Evolutionary conservation across 352 stramenopile species (phyloP), one percentile per base, ranked within the genome.

Genomic region (Halophytophthora batemanensis): DNA sequence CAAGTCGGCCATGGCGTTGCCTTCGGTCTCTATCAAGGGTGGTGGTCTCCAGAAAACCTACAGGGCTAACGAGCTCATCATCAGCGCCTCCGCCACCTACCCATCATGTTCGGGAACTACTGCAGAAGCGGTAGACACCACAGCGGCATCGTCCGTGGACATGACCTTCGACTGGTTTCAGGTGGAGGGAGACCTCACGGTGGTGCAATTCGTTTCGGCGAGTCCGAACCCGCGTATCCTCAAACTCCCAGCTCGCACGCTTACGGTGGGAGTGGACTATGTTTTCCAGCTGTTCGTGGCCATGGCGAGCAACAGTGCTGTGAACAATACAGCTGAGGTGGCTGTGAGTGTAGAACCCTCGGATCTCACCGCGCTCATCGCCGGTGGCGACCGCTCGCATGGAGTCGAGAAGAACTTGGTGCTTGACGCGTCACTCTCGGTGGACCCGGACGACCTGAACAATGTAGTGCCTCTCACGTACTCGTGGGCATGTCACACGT

Each of bases 111-210:
- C 62, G 0, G 64, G 36, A 8, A 56, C 48, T 5, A 33, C 48
- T 1, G 56, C 44, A n/a, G 59, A 67, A 38, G 53, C 21, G 2
- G 50, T 34, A 4, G 45, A 49, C 14, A 47, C 56, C 12, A 46
- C 53, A n/a, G 28, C 50, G 3, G 13, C 34, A 31, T 60, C 58
- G 21, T 49, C 58, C 2, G 43, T 77, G 8, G 63, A 83, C 11
- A 82, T 86, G 73, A 82, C 45, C 2, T 84, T 85, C 22, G 58
- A 51, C 8, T 86, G 77, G 74, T 31, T 68, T 4, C 73, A 88
- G 64, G 45, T 82, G 1, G 22, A 67, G 8, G 70, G 74, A 2
- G 68, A 82, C 45, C 48, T 86, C 0, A 67, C 60, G 1, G 17
- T 41, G 3, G 22, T 51, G 14, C 67, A 83, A 28, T 76, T 74